These are phyloP conservation scores for Russula vinacea DNA, from an alignment of 768 basidiomycete genomes.

Conservation along the genomic window DNA sequence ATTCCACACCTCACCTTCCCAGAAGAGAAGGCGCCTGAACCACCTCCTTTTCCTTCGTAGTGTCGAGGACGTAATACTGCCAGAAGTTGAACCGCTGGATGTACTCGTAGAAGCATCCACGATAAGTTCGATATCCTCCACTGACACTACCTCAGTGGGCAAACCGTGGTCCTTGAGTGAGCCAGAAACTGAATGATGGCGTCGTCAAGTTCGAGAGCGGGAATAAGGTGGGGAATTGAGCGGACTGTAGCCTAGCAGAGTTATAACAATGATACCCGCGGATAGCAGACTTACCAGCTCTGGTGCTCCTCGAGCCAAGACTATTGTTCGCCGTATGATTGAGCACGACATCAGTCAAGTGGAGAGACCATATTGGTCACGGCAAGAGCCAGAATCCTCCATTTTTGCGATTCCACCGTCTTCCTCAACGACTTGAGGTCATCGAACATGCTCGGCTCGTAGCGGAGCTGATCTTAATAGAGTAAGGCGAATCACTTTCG, in stretches of 20 bases:
- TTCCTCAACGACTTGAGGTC: conserved; percentile 36
- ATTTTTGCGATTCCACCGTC: conserved; percentile 57
- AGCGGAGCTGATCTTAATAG: conserved; percentile 84
- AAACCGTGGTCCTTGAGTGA: conserved; percentile 63
- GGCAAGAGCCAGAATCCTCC: conserved; percentile 65
- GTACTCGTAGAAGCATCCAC: conserved; percentile 58
- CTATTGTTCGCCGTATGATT: conserved; percentile 98
- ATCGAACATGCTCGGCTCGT: conserved; percentile 72
- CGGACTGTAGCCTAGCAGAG: conserved; percentile 73
- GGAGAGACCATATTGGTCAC: conserved; percentile 81
- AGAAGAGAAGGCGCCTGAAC: conserved; percentile 54
- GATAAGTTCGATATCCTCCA: conserved; percentile 65
- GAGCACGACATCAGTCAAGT: conserved; percentile 91
- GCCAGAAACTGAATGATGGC: conserved; percentile 80
- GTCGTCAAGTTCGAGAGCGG: conserved; percentile 89
- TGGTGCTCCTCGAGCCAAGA: conserved; percentile 89
- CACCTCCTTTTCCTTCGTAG: conserved; percentile 55
- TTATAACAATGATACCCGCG: not conserved
- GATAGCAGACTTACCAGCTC: conserved; percentile 66
- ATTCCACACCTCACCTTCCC: conserved; percentile 54
- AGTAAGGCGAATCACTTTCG: conserved; percentile 87
- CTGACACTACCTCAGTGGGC: conserved; percentile 63
- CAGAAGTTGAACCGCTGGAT: conserved; percentile 72
- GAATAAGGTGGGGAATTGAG: conserved; percentile 86
- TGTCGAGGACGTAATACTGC: conserved; percentile 92